A percentile compares a stretch with the other conserved stretches of the same genome.
phyloP scores from a whole-genome alignment of 108 stramenopile genomes.

The Bacterosira constricta region DNA sequence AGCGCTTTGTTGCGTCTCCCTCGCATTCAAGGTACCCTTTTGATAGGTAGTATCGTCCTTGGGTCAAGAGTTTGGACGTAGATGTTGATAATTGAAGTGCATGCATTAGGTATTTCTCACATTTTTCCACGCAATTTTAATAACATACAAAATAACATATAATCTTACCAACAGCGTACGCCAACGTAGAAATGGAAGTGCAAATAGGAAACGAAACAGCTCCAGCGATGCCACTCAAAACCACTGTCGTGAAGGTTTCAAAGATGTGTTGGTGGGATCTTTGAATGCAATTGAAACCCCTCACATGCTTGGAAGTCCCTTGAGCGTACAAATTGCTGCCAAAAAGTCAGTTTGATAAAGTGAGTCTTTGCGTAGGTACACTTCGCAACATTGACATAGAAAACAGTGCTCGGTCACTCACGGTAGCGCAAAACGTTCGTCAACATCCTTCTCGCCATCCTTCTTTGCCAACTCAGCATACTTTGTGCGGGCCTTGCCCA shows the following conservation, averaged over 20 bases:
- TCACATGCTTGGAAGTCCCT: slow-evolving; percentile 58
- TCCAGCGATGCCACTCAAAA: slow-evolving; percentile 27
- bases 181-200: slow-evolving; percentile 21
- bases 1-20: slow-evolving; percentile 34
- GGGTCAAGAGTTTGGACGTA: not conserved
- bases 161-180: slow-evolving; percentile 40
- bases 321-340: slow-evolving; percentile 60
- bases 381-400: too few species aligned
- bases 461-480: slow-evolving; percentile 60
- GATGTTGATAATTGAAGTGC: not conserved
- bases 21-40: slow-evolving; percentile 33
- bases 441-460: slow-evolving; percentile 65
- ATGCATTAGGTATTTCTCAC: not conserved
- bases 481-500: slow-evolving; percentile 56
- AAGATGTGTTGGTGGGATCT: slow-evolving; percentile 70
- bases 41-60: slow-evolving; percentile 40
- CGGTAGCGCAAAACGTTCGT: slow-evolving; percentile 55
- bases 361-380: not conserved
- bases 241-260: slow-evolving; percentile 51
- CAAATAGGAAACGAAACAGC: slow-evolving; percentile 42
- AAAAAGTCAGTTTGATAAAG: not conserved
- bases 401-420: too few species aligned
- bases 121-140: not conserved
- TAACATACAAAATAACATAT: not conserved
- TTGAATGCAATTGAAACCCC: slow-evolving; percentile 67